Percentiles rank a stretch among this genome's conserved stretches.
Conservation (phyloP, 352 stramenopile species). For the Phytopythium sindhum region DNA sequence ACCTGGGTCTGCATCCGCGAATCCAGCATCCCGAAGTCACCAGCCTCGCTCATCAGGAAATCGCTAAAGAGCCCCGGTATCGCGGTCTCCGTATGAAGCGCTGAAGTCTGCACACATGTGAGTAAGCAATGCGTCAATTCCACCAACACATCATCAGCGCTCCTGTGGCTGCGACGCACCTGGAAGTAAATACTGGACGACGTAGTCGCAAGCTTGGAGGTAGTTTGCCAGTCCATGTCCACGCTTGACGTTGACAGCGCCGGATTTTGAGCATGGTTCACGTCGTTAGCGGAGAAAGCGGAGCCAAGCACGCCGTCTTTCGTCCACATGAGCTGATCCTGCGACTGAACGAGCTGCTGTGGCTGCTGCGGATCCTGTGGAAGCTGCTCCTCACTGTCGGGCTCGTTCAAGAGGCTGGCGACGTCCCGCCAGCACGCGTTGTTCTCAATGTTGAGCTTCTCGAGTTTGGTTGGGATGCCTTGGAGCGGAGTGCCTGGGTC, state of each 20-base stretch:
- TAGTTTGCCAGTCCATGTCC: not conserved
- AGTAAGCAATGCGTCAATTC: not conserved
- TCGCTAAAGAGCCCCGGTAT: not conserved
- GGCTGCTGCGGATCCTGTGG: not conserved
- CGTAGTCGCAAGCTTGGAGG: not conserved
- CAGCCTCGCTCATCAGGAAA: constrained; percentile 3
- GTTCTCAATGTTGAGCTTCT: constrained; percentile 9
- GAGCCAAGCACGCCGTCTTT: not conserved
- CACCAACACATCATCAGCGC: not conserved
- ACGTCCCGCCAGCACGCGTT: constrained; percentile 3
- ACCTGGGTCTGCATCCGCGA: not conserved
- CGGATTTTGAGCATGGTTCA: not conserved
- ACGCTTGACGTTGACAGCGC: not conserved
- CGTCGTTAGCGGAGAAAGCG: not conserved
- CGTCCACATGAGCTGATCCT: not conserved
- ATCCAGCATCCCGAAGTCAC: not conserved
- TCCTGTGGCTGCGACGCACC: not conserved
- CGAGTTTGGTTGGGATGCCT: constrained; percentile 5
- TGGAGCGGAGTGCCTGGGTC: constrained; percentile 5
- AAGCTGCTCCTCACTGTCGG: constrained; percentile 4
- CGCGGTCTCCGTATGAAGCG: not conserved
- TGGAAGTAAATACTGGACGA: not conserved
- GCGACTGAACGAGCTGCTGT: not conserved
- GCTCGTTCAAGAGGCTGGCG: constrained; percentile 4
- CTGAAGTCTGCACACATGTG: not conserved